A percentile compares a stretch with the other conserved stretches of the same genome.
phyloP scores from a whole-genome alignment of 1,139 yeast genomes.

The Kazachstania sp. region DNA sequence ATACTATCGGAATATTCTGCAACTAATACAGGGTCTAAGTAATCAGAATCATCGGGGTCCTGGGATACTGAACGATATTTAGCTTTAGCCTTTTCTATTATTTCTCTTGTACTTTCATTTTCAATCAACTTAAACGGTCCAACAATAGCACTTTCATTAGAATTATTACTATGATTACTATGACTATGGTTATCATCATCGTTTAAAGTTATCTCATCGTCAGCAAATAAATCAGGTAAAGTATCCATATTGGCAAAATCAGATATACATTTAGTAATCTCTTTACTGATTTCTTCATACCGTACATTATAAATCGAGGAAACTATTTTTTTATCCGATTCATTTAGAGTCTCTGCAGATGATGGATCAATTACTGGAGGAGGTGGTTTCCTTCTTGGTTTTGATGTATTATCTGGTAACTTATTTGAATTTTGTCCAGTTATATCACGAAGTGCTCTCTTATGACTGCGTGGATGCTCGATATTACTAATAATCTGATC shows the following conservation, averaged over 20 bases:
- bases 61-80: conserved; percentile 27
- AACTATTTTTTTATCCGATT: not conserved
- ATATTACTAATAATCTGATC: too few species aligned
- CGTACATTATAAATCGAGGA: not conserved
- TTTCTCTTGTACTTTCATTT: not conserved
- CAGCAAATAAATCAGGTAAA: not conserved
- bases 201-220: conserved; percentile 1
- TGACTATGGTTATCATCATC: not conserved
- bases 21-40: conserved; percentile 87
- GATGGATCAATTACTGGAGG: not conserved
- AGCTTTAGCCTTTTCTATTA: conserved; percentile 5
- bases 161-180: not conserved
- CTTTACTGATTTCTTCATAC: not conserved
- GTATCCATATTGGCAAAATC: conserved; percentile 1
- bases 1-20: conserved; percentile 88
- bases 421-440: not conserved
- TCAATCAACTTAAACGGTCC: not conserved
- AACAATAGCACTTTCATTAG: too few species aligned
- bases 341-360: not conserved
- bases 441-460: not conserved
- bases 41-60: conserved; percentile 81
- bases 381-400: not conserved
- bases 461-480: not conserved
- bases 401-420: not conserved
- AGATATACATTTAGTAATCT: not conserved